Evolutionary conservation across 1,284 basidiomycete genomes (phyloP), one percentile per base, ranked within the genome.

Genomic region (Laetiporus sulphureus): DNA sequence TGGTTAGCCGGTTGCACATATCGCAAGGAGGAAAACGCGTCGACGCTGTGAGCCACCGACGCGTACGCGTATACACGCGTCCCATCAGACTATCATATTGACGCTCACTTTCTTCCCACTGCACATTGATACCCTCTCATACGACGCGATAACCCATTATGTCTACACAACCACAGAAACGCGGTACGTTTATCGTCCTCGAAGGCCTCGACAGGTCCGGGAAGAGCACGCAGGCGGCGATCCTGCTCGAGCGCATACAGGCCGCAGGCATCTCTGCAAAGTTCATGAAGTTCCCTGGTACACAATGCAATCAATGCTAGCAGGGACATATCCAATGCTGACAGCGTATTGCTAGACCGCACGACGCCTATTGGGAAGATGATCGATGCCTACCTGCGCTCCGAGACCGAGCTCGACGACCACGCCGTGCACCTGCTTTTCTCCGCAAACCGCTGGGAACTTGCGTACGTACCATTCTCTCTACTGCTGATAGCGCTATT

Each of bases 371-470:
- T 94, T 41, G 95, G 95, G 6, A 74, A 83, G 56, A 90, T 95
- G 83, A 96, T 99, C 58, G 85, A 99, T 62, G 75, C 83, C 10
- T 99, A 99, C 65, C 72, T 99, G 44, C 81, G 79, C 41, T 88
- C 84, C 15, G 65, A 85, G 44, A 75, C 83, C 7, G 91, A 98
- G 18, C 72, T 98, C 40, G 91, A 96, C 61, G 92, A 98, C 65
- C 85, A 75, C 51, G 87, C 87, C 2, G 84, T 99, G 42, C 95
- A 99, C 59, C 77, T 98, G 1, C 77, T 99, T 42, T 99, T 99
- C 70, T 86, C 91, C 36, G 95, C 94, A 1, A 99, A 99, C 61
- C 79, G 95, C 18, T 99, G 96, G 95, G 95, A 99, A 62, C 74
- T 86, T 50, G 83, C 83, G 88, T 94, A 52, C 59, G 81, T 75